Base-by-base conservation (phyloP, 2,329 filamentous ascomycete genomes). In the Penicillium thymicola region DNA sequence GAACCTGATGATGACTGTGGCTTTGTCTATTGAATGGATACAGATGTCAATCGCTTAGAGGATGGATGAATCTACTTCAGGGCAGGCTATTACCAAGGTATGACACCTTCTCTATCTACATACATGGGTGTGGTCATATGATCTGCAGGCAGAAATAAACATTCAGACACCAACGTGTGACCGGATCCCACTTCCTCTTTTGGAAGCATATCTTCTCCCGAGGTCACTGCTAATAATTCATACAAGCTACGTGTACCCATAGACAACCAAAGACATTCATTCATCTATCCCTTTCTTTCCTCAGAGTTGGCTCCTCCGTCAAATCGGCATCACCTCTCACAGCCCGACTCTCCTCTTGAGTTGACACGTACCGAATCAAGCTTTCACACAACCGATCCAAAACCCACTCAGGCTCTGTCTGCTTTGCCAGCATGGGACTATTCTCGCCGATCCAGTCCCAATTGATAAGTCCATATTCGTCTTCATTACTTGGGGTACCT, bases 371-470 rank as follows among this genome's bases (percentile, higher is more conserved):
- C 37, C 80, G 72, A 11, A 80, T 72, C 66, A 90, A 69, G 67
- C 85, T 88, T 70, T 88, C 85, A 66, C 84, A 86, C 13, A 89
- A 71, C 34, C 85, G 78, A 67, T 87, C 82, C 2, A 90, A 73
- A 54, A 89, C 74, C 82, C 87, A 89, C 68, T 89, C 85, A 0
- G 85, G 79, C 72, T 90, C 87, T 7, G 77, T 81, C 59, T 83
- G 74, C 44, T 82, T 80, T 4, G 83, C 82, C 65, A 89, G 75
- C 81, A 90, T 83, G 0, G 87, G 87, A 65, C 85, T 87, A 55
- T 84, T 79, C 62, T 88, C 82, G 0, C 86, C 86, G 53, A 90
- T 84, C 87, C 87, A 90, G 66, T 89, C 87, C 86, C 87, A 89
- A 34, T 87, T 82, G 1, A 88, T 75, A 18, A 86, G 65, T 0